These are phyloP conservation scores for Aspergillus ibericus DNA, from an alignment of 2,329 filamentous ascomycete genomes.

Conservation along the genomic window DNA sequence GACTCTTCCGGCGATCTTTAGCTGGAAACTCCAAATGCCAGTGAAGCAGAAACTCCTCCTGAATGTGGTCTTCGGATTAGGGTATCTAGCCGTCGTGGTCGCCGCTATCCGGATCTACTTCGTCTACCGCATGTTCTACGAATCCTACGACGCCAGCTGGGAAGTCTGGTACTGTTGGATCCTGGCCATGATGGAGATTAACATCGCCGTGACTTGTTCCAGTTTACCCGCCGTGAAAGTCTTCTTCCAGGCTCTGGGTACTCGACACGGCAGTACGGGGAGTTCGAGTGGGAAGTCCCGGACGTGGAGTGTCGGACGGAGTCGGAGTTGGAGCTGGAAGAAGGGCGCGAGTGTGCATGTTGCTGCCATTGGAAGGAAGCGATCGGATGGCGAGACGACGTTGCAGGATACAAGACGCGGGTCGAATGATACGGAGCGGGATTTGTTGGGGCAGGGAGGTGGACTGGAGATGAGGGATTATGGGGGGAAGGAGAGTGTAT, in stretches of 20 bases:
- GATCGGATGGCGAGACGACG: neutral
- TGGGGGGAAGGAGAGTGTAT: neutral
- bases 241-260: neutral
- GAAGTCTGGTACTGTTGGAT: slow-evolving; percentile 11
- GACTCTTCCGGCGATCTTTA: slow-evolving; percentile 1
- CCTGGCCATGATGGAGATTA: slow-evolving; percentile 6
- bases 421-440: neutral
- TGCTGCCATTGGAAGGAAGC: neutral
- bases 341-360: neutral
- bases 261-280: too few relatives aligned
- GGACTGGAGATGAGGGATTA: neutral
- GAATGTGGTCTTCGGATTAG: slow-evolving; percentile 2
- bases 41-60: slow-evolving; percentile 8
- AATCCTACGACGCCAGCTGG: slow-evolving; percentile 2
- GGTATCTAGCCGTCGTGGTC: slow-evolving; percentile 5
- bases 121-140: slow-evolving; percentile 3
- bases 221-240: slow-evolving; percentile 7
- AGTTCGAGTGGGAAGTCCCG: neutral
- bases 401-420: neutral
- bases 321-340: neutral
- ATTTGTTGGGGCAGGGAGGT: neutral
- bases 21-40: slow-evolving; percentile 4
- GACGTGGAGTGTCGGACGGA: neutral
- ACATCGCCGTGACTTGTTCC: slow-evolving; percentile 1
- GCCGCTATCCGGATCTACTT: slow-evolving; percentile 4